phyloP scores from a whole-genome alignment of 176 grass and related monocot species.

The Musa troglodytarum region DNA sequence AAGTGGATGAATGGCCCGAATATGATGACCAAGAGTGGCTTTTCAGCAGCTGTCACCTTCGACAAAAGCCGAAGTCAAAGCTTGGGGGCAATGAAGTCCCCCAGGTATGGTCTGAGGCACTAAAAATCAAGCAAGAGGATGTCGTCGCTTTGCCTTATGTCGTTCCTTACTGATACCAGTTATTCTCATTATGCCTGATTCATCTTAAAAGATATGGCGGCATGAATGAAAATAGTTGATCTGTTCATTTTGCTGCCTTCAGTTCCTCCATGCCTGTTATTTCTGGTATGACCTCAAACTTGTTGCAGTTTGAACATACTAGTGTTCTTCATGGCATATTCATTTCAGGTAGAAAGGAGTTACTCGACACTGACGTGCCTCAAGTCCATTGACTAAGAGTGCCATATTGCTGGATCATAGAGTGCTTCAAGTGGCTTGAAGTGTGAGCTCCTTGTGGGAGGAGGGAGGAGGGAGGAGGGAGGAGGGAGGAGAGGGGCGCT shows the following conservation, averaged over 20 bases:
- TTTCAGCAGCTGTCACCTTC: slow-evolving; percentile 15
- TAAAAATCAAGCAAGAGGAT: slow-evolving; percentile 21
- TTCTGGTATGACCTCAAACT: slow-evolving; percentile 8
- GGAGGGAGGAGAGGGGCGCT: slow-evolving; percentile 8
- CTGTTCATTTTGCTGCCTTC: slow-evolving; percentile 7
- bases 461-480: neutral
- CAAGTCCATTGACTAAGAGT: neutral
- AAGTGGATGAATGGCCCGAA: slow-evolving; percentile 16
- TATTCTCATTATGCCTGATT: neutral
- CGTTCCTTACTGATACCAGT: slow-evolving; percentile 34
- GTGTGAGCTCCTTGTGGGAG: neutral
- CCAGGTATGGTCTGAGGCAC: slow-evolving; percentile 38
- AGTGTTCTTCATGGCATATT: neutral
- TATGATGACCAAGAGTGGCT: slow-evolving; percentile 45
- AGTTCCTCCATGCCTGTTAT: neutral
- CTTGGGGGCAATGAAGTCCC: slow-evolving; percentile 8
- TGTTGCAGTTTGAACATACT: slow-evolving; percentile 10
- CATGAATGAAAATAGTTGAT: neutral
- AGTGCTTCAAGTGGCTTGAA: neutral
- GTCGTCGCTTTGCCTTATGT: slow-evolving; percentile 49
- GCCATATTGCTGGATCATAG: neutral
- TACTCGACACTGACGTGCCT: neutral
- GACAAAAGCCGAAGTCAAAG: slow-evolving; percentile 8
- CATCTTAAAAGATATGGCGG: slow-evolving; percentile 8
- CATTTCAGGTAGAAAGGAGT: neutral